Percentiles rank a stretch among this genome's conserved stretches.
Evolutionary conservation across 2,329 filamentous ascomycete genomes (phyloP).

Genomic region (Colletotrichum spaethianum): DNA sequence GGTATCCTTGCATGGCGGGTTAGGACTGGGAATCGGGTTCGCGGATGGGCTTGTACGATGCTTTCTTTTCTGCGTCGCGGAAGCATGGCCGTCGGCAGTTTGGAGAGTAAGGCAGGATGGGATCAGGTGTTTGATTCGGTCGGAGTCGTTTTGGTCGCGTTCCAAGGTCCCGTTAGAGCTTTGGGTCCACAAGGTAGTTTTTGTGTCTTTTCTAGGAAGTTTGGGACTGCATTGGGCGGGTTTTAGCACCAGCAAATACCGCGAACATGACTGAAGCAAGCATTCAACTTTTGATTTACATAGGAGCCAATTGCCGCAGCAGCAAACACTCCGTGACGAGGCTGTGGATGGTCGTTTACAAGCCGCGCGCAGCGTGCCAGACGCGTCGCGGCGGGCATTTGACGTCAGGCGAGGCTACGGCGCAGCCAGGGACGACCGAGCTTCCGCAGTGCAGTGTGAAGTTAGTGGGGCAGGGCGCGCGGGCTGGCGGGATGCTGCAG

Average conservation of each 20-base stretch:
- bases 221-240: conserved; percentile 38
- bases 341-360: not conserved
- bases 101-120: conserved; percentile 25
- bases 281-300: conserved; percentile 7
- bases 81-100: conserved; percentile 37
- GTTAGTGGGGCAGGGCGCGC: conserved; percentile 21
- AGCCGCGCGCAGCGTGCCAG: not conserved
- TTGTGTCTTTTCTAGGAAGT: conserved; percentile 6
- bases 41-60: conserved; percentile 32
- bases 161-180: conserved; percentile 33
- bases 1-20: conserved; percentile 40
- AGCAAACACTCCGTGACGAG: not conserved
- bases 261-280: conserved; percentile 38
- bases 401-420: conserved; percentile 20
- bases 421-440: not conserved
- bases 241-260: conserved; percentile 37
- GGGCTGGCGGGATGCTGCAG: conserved; percentile 33
- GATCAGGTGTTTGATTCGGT: conserved; percentile 33
- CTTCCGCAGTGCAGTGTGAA: not conserved
- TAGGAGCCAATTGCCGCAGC: not conserved
- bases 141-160: conserved; percentile 35
- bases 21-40: conserved; percentile 37
- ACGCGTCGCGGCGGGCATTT: not conserved
- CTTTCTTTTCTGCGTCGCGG: conserved; percentile 34
- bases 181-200: conserved; percentile 24